Base-by-base conservation (phyloP, 1,284 basidiomycete genomes). In the Lignosus rhinocerotis region DNA sequence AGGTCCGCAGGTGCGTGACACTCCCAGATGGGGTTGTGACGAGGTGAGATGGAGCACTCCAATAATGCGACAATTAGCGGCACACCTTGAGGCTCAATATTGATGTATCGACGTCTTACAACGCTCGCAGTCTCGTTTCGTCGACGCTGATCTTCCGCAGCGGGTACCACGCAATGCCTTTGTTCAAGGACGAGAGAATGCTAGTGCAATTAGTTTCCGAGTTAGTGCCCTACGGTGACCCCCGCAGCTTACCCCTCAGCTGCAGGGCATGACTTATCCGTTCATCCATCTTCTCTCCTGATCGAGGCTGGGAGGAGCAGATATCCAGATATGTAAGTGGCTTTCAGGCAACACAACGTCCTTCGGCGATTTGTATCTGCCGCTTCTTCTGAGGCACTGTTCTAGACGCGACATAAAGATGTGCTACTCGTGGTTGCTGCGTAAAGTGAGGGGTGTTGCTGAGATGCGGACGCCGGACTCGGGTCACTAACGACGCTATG, bases 91-190 rank as follows among this genome's bases (percentile, higher is more conserved):
- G 33, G 14, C 34, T 38, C 33, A 10, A 8, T 19, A 19, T 38
- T 31, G 19, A 19, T 38, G 21, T 14, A 19, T 39, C 31, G 17
- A 33, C 39, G 38, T 42, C 48, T 11, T 19, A 16, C 30, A 36
- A 38, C 44, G 47, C 39, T n/a, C 21, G 47, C 41, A 42, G 25
- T 30, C 55, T 45, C 21, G 36, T 47, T 56, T 45, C 10, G 55
- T 47, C 53, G 53, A 57, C 53, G 59, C 59, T 33, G 59, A 61
- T 61, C 55, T 49, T 41, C 44, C 54, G 25, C 54, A 52, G 47
- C 55, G 53, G 41, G 41, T 21, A 14, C 36, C 36, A n/a, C 12
- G 14, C 36, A 39, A 5, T 39, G 11, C 7, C 36, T n/a, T 3
- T n/a, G 43, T 30, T 10, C 10, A 6, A 41, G 38, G 33, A 38